Conservation (phyloP, 2,329 filamentous ascomycete species). For the Myriosclerotinia curreyana region DNA sequence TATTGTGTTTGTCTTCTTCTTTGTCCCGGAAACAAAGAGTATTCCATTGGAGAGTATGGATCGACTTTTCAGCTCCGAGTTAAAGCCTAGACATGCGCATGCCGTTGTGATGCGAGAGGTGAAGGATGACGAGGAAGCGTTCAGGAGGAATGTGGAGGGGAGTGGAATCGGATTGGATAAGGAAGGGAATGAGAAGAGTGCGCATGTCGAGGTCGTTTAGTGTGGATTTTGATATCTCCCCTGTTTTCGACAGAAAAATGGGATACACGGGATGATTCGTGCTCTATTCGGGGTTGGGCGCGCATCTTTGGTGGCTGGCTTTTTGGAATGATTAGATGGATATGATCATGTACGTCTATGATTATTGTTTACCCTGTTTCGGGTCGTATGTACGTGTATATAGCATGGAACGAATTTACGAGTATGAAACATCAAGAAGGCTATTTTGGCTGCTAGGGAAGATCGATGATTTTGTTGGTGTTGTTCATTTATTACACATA, state of each 20-base stretch:
- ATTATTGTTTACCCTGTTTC: not conserved
- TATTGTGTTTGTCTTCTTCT: slow-evolving; percentile 58
- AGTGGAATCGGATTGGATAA: slow-evolving; percentile 24
- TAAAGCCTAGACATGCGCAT: slow-evolving; percentile 32
- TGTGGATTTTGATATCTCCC: not conserved
- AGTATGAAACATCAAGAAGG: not conserved
- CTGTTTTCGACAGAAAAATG: not conserved
- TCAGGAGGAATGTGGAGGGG: slow-evolving; percentile 24
- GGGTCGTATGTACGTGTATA: not conserved
- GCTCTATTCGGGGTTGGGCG: too few relatives aligned
- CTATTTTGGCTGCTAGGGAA: not conserved
- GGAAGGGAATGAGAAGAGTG: slow-evolving; percentile 27
- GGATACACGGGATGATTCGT: too few relatives aligned
- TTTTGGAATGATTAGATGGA: not conserved
- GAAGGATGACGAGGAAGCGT: slow-evolving; percentile 30
- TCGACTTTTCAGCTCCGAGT: slow-evolving; percentile 49
- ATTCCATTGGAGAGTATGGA: slow-evolving; percentile 65
- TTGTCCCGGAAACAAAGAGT: slow-evolving; percentile 64
- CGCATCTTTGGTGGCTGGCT: not conserved
- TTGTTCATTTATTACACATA: too few relatives aligned
- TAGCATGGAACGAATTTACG: slow-evolving; percentile 2
- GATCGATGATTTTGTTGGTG: not conserved
- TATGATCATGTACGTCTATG: not conserved
- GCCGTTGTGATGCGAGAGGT: slow-evolving; percentile 33
- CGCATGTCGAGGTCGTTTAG: slow-evolving; percentile 16